Percentiles rank a stretch among this genome's conserved stretches.
Evolutionary conservation across 371 early-diverging fungal genomes (phyloP).

Genomic region (Mortierella sp.): DNA sequence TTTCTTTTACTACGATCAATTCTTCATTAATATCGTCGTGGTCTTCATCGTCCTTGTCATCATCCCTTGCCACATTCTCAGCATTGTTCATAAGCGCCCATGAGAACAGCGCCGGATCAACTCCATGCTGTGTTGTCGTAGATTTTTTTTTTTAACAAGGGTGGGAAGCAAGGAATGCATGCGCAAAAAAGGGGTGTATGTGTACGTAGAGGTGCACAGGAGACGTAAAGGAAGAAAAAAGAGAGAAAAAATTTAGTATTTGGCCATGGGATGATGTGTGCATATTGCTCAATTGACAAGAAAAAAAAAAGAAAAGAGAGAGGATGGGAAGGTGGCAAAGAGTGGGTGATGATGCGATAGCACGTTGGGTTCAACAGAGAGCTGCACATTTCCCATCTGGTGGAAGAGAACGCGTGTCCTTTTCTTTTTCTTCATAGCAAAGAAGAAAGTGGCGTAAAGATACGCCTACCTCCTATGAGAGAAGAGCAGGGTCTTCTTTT

Average conservation of each 20-base stretch:
- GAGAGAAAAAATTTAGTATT: not conserved
- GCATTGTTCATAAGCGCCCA: conserved; percentile 75
- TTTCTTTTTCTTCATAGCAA: too few species aligned
- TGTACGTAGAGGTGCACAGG: not conserved
- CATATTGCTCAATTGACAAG: not conserved
- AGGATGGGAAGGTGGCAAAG: too few species aligned
- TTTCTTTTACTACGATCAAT: not conserved
- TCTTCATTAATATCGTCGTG: not conserved
- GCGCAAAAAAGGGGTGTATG: not conserved
- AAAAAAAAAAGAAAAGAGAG: not conserved
- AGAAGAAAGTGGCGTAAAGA: too few species aligned
- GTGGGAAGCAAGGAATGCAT: not conserved
- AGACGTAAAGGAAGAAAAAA: too few species aligned
- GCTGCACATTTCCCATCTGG: too few species aligned
- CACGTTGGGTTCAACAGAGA: too few species aligned
- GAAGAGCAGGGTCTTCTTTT: too few species aligned
- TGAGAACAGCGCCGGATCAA: conserved; percentile 63
- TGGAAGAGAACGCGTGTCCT: too few species aligned
- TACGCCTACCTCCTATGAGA: too few species aligned
- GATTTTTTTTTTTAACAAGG: conserved; percentile 7
- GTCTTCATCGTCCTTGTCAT: not conserved
- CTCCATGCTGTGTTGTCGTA: conserved; percentile 26
- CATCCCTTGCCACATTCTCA: conserved; percentile 58
- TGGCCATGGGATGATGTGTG: not conserved
- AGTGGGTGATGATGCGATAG: too few species aligned